phyloP scores from a whole-genome alignment of 768 basidiomycete genomes.

The Xerocomus spinulosus region DNA sequence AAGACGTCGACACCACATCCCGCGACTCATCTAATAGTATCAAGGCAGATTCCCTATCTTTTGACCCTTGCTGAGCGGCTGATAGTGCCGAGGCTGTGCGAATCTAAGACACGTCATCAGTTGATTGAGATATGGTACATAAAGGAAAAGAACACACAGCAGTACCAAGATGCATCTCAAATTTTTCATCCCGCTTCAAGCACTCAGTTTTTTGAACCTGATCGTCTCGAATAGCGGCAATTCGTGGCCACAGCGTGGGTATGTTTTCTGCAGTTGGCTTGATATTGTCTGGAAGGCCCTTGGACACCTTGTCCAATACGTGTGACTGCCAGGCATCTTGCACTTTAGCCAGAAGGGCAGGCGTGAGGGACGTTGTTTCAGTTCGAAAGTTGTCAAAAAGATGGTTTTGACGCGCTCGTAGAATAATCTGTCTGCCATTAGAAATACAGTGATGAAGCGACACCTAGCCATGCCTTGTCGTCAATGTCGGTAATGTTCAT shows the following conservation, averaged over 20 bases:
- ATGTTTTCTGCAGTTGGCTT: slow-evolving; percentile 47
- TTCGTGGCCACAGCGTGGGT: slow-evolving; percentile 50
- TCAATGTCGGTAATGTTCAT: slow-evolving; percentile 99
- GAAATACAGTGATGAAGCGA: not conserved
- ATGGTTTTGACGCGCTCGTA: slow-evolving; percentile 79
- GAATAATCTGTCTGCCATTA: slow-evolving; percentile 69
- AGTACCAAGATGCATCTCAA: slow-evolving; percentile 79
- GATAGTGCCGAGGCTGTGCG: slow-evolving; percentile 51
- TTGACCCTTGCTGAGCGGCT: slow-evolving; percentile 43
- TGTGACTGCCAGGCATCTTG: slow-evolving; percentile 63
- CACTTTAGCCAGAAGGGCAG: slow-evolving; percentile 53
- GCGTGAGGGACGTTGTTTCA: slow-evolving; percentile 50
- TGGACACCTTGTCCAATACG: slow-evolving; percentile 57
- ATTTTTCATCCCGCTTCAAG: slow-evolving; percentile 82
- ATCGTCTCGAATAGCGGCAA: slow-evolving; percentile 48
- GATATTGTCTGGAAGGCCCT: slow-evolving; percentile 52
- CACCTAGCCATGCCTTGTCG: slow-evolving; percentile 72
- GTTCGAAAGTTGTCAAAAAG: slow-evolving; percentile 59
- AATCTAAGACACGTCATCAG: slow-evolving; percentile 34
- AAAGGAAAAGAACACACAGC: slow-evolving; percentile 50
- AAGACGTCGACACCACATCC: slow-evolving; percentile 66
- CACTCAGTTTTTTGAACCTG: slow-evolving; percentile 65
- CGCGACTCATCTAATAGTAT: slow-evolving; percentile 66
- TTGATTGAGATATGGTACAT: slow-evolving; percentile 3
- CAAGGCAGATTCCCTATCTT: slow-evolving; percentile 42